phyloP scores from a whole-genome alignment of 2,329 filamentous ascomycete genomes.

The Calonectria fujianensis region DNA sequence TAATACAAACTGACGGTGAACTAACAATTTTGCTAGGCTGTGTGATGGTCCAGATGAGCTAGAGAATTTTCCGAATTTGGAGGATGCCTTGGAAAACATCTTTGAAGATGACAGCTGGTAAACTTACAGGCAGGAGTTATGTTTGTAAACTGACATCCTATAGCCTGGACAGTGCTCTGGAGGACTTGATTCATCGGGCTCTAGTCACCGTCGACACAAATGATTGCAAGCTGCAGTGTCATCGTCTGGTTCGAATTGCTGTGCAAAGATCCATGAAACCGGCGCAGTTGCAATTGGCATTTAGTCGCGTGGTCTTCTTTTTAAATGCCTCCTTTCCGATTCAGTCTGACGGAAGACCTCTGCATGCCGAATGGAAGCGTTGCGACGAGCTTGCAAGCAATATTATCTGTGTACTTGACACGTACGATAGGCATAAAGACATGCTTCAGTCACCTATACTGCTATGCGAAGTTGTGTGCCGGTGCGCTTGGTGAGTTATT shows the following conservation, averaged over 20 bases:
- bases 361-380: constrained; percentile 17
- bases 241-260: constrained; percentile 3
- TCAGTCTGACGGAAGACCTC: constrained; percentile 1
- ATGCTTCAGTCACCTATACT: neutral
- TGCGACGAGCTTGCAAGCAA: constrained; percentile 2
- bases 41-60: constrained; percentile 7
- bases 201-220: constrained; percentile 5
- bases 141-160: neutral
- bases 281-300: constrained; percentile 3
- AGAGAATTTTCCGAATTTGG: constrained; percentile 8
- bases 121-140: neutral
- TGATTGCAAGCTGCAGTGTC: neutral
- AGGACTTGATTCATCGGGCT: neutral
- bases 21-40: neutral
- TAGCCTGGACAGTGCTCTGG: constrained; percentile 11
- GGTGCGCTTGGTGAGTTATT: constrained; percentile 7
- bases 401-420: constrained; percentile 3
- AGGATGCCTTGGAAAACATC: neutral
- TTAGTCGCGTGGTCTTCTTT: constrained; percentile 7
- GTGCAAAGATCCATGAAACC: neutral
- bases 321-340: constrained; percentile 11
- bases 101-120: constrained; percentile 10
- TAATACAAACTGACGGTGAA: no score
- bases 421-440: neutral
- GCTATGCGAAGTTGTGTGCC: constrained; percentile 9